Evolutionary conservation across 768 basidiomycete species (phyloP).

Genomic region (Phlebiopsis gigantea): DNA sequence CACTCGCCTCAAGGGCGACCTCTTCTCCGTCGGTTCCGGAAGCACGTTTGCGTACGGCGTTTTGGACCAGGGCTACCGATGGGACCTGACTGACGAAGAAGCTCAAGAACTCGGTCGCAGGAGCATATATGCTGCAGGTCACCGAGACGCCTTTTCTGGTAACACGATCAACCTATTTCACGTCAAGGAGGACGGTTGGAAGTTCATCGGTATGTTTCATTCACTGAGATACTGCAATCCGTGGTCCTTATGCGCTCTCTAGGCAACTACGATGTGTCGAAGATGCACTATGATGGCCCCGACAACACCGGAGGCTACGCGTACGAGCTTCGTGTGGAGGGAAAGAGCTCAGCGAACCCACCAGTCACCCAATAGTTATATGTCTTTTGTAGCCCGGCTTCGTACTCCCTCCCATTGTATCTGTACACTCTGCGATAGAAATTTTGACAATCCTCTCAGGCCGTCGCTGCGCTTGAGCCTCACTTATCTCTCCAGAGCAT

Average conservation of each 20-base stretch:
- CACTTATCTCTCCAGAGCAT: background rate
- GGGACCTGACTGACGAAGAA: constrained; percentile 89
- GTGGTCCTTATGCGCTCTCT: constrained; percentile 12
- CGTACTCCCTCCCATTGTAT: constrained; percentile 18
- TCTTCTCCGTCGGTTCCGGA: constrained; percentile 99
- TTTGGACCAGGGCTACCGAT: constrained; percentile 89
- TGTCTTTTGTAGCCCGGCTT: background rate
- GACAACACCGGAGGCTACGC: constrained; percentile 66
- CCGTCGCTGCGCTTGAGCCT: no score
- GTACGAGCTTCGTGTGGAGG: constrained; percentile 66
- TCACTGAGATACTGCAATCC: background rate
- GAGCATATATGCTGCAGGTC: constrained; percentile 95
- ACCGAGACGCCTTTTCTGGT: constrained; percentile 93
- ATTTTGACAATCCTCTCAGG: background rate
- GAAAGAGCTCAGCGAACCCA: constrained; percentile 48
- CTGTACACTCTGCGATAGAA: background rate
- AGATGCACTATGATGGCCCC: constrained; percentile 88
- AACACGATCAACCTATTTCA: constrained; percentile 97
- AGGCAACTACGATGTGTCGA: constrained; percentile 92
- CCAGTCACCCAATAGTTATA: constrained; percentile 19
- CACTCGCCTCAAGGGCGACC: constrained; percentile 87
- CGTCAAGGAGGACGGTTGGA: constrained; percentile 92
- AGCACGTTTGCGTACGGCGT: constrained; percentile 99
- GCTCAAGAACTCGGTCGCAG: constrained; percentile 91
- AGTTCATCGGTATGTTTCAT: constrained; percentile 74